A percentile compares a stretch with the other conserved stretches of the same genome.
Evolutionary conservation across 202 grass and related monocot species (phyloP).

Genomic region (Panicum hallii): DNA sequence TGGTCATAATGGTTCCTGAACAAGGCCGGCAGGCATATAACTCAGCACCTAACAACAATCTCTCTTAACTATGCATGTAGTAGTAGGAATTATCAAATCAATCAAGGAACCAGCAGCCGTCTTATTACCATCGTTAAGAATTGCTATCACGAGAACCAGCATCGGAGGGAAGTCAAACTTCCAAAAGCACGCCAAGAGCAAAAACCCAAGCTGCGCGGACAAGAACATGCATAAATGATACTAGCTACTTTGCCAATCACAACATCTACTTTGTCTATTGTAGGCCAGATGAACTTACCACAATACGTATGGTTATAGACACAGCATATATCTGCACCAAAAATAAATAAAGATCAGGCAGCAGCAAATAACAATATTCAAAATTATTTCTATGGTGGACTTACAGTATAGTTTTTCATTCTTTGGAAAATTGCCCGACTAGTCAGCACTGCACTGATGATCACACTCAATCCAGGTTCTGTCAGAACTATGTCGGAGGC

Average conservation of each 20-base stretch:
- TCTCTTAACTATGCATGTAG: too few species aligned
- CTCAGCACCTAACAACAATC: too few species aligned
- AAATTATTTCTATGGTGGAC: background rate
- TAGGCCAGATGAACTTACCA: conserved; percentile 60
- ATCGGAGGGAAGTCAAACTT: conserved; percentile 75
- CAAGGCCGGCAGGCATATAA: too few species aligned
- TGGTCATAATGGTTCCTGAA: conserved; percentile 83
- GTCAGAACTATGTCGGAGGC: conserved; percentile 79
- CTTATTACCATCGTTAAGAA: conserved; percentile 80
- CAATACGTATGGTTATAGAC: conserved; percentile 77
- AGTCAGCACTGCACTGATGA: conserved; percentile 71
- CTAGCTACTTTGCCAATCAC: background rate
- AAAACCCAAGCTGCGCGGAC: conserved; percentile 68
- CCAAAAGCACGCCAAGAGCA: conserved; percentile 69
- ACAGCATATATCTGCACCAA: conserved; percentile 78
- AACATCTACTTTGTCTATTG: conserved; percentile 16
- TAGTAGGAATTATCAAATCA: too few species aligned
- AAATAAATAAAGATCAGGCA: conserved; percentile 9
- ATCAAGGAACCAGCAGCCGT: too few species aligned
- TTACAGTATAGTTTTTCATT: conserved; percentile 85
- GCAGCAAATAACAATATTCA: too few species aligned
- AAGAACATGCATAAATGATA: background rate
- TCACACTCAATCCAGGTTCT: conserved; percentile 75
- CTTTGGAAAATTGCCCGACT: conserved; percentile 76
- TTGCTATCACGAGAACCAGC: conserved; percentile 77